phyloP scores from a whole-genome alignment of 2,329 filamentous ascomycete species.

The Pseudogymnoascus sp. region DNA sequence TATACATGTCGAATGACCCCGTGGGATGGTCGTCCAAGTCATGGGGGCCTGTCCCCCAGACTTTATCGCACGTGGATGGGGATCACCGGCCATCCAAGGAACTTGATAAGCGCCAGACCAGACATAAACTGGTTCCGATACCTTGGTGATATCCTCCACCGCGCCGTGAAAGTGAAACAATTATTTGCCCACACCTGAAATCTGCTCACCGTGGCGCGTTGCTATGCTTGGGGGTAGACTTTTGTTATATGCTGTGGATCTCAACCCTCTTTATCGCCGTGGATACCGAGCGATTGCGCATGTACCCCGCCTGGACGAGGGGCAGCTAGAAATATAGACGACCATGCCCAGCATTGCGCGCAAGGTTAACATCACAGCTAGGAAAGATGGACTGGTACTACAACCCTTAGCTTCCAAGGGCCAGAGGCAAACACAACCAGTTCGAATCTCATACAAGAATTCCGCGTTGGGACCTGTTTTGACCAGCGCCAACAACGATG shows the following conservation, averaged over 20 bases:
- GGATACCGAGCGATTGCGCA: neutral
- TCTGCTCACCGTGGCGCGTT: neutral
- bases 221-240: neutral
- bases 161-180: neutral
- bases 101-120: slow-evolving; percentile 1
- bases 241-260: neutral
- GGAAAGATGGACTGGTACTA: slow-evolving; percentile 28
- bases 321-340: slow-evolving; percentile 12
- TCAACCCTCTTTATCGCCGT: neutral
- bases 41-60: neutral
- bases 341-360: slow-evolving; percentile 28
- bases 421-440: slow-evolving; percentile 22
- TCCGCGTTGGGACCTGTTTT: slow-evolving; percentile 19
- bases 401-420: slow-evolving; percentile 25
- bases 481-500: slow-evolving; percentile 13
- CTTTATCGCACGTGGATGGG: neutral
- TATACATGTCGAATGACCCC: neutral
- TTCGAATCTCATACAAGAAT: slow-evolving; percentile 27
- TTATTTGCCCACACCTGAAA: neutral
- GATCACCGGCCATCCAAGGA: neutral
- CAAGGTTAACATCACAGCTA: slow-evolving; percentile 29
- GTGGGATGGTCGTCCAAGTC: neutral
- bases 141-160: neutral
- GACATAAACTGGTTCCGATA: neutral
- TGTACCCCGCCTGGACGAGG: slow-evolving; percentile 2